Conservation (phyloP, 129 eudicot genomes). For the Lactuca saligna region DNA sequence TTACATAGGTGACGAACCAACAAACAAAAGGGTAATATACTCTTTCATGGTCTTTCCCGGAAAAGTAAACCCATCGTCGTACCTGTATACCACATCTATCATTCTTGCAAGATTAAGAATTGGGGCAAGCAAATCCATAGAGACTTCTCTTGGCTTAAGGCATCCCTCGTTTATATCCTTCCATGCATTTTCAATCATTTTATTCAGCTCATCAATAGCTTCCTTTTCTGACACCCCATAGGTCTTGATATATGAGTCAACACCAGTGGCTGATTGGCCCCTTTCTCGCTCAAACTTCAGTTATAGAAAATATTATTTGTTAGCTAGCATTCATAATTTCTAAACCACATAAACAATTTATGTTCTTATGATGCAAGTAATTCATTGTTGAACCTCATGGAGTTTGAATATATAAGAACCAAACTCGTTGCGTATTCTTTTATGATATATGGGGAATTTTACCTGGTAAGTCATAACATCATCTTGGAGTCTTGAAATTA, state of each 20-base stretch:
- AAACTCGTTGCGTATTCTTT: background rate
- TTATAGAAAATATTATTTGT: background rate
- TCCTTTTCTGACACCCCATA: constrained; percentile 25
- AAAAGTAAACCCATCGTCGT: constrained; percentile 17
- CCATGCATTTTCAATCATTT: constrained; percentile 29
- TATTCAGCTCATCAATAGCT: constrained; percentile 12
- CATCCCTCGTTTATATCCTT: constrained; percentile 28
- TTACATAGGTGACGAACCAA: constrained; percentile 11
- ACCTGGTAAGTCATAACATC: constrained; percentile 31
- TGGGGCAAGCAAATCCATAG: constrained; percentile 19
- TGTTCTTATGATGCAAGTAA: background rate
- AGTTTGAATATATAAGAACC: background rate
- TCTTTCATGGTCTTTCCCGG: constrained; percentile 18
- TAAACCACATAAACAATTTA: too few species aligned
- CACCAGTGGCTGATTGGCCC: constrained; percentile 19
- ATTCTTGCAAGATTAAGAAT: constrained; percentile 26
- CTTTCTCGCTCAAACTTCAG: constrained; percentile 21
- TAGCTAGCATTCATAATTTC: background rate
- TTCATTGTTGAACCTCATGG: background rate
- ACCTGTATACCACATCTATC: constrained; percentile 25
- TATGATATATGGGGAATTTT: background rate
- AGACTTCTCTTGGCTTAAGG: constrained; percentile 21
- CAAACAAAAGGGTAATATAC: constrained; percentile 11
- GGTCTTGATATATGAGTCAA: constrained; percentile 10
- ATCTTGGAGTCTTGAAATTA: constrained; percentile 29